Base-by-base conservation (phyloP, 148 eudicot genomes). In the Rheum nobile region DNA sequence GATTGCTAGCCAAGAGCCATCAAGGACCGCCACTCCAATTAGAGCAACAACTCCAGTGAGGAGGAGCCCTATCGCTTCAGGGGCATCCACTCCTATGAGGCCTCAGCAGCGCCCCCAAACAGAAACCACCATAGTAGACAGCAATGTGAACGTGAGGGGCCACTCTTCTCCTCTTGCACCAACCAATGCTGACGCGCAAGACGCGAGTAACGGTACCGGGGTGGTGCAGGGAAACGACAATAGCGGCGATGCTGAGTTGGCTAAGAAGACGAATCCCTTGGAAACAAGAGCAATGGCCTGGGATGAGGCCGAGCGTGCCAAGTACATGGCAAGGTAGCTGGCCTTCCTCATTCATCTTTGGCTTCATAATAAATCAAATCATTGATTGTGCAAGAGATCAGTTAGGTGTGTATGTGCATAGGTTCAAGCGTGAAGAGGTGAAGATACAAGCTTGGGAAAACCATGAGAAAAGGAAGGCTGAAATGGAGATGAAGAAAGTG, bases 221-320 rank as follows among this genome's bases (percentile, higher is more conserved):
- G 65, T 77, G 82, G 77, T 70, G 55, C 47, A 39, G 67, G 44
- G 71, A 72, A 71, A 8, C 50, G 31, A 28, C 84, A 78, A n/a
- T 42, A 68, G 42, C 48, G 77, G 71, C 43, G 50, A 63, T 12
- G 38, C 72, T 10, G 88, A 81, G 37, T 77, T 65, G 17, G 61
- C 35, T 39, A 77, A 75, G 72, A 86, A 84, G 79, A 29, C 71
- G 59, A 89, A 75, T 82, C 91, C 91, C 54, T 75, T 91, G 76
- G 97, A 94, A 79, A 83, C 79, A 14, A 82, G 90, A 46, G 98
- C 98, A 41, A 70, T 82, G 83, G 98, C 98, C 73, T 94, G 98
- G 98, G 98, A 94, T 82, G 98, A 91, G 77, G 98, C 98, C 0
- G 96, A 94, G 67, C 91, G 96, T 17, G 97, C 97, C 73, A 94